These are phyloP conservation scores for Cordyceps javanica DNA, from an alignment of 2,329 filamentous ascomycete genomes.

Conservation along the genomic window DNA sequence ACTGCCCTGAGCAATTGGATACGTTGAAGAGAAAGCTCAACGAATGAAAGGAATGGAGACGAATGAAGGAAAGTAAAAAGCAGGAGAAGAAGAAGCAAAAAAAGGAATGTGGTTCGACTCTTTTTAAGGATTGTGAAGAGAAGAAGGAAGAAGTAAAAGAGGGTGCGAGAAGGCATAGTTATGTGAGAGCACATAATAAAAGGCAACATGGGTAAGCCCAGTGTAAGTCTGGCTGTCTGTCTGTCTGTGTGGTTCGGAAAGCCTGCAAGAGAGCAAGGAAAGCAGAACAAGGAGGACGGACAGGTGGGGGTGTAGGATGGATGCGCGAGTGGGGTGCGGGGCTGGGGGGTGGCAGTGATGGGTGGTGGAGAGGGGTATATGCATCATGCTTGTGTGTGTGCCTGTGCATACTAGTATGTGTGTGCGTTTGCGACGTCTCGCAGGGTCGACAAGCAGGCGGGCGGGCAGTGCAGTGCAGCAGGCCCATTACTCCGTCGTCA, in stretches of 20 bases:
- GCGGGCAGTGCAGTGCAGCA: too few relatives aligned
- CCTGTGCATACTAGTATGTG: too few relatives aligned
- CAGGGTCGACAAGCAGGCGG: too few relatives aligned
- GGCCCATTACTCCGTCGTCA: too few relatives aligned
- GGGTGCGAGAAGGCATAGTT: constrained; percentile 4
- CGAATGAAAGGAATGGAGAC: neutral
- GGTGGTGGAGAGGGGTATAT: too few relatives aligned
- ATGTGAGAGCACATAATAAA: neutral
- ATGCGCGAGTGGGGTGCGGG: too few relatives aligned
- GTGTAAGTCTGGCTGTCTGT: too few relatives aligned
- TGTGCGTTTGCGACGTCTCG: too few relatives aligned
- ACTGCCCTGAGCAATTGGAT: neutral
- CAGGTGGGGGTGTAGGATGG: neutral
- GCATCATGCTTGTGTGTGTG: too few relatives aligned
- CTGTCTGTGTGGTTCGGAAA: too few relatives aligned
- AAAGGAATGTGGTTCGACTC: constrained; percentile 11
- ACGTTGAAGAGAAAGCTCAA: neutral
- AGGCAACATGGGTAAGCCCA: neutral
- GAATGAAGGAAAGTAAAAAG: constrained; percentile 4
- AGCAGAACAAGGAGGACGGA: neutral
- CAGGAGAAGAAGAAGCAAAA: constrained; percentile 9
- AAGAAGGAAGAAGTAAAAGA: constrained; percentile 12
- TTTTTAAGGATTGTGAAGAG: constrained; percentile 6
- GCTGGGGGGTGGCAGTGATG: too few relatives aligned
- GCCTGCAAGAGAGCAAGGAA: too few relatives aligned